A percentile compares a stretch with the other conserved stretches of the same genome.
phyloP scores from a whole-genome alignment of 805 yeast genomes.

The Metschnikowia lunata region DNA sequence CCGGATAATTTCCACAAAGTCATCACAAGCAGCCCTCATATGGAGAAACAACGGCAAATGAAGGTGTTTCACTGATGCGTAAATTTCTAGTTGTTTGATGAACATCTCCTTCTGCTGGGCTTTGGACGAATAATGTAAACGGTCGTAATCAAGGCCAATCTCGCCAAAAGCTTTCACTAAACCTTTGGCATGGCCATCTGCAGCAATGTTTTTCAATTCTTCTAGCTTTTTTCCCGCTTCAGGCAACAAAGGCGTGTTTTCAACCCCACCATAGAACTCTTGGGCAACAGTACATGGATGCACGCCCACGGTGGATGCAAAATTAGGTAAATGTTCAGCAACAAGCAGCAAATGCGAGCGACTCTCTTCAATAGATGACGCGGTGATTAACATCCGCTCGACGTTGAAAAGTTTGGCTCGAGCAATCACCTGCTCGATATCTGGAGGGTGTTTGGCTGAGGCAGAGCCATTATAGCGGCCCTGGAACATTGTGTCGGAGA shows the following conservation, averaged over 20 bases:
- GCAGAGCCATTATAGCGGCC: constrained; percentile 70
- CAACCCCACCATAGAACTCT: constrained; percentile 32
- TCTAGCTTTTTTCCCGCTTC: constrained; percentile 41
- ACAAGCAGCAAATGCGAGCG: constrained; percentile 57
- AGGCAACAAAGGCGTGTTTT: constrained; percentile 33
- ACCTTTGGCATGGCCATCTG: constrained; percentile 45
- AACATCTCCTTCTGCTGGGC: constrained; percentile 68
- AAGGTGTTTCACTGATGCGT: constrained; percentile 37
- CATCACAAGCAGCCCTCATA: constrained; percentile 81
- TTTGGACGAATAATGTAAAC: constrained; percentile 70
- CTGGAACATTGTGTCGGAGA: constrained; percentile 83
- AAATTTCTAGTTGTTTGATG: constrained; percentile 65
- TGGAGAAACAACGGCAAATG: constrained; percentile 82
- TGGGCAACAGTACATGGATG: constrained; percentile 83
- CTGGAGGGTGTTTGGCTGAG: constrained; percentile 56
- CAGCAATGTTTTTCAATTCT: constrained; percentile 46
- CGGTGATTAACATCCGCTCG: constrained; percentile 70
- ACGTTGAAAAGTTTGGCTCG: constrained; percentile 69
- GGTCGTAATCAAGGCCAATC: constrained; percentile 90
- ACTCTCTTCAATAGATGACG: constrained; percentile 71
- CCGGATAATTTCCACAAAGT: constrained; percentile 59
- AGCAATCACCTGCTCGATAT: constrained; percentile 56
- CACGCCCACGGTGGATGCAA: constrained; percentile 79
- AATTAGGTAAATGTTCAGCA: constrained; percentile 14
- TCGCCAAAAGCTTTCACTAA: constrained; percentile 86